These are phyloP conservation scores for Nannochloropsis oceanica DNA, from an alignment of 108 stramenopile genomes.

Conservation along the genomic window DNA sequence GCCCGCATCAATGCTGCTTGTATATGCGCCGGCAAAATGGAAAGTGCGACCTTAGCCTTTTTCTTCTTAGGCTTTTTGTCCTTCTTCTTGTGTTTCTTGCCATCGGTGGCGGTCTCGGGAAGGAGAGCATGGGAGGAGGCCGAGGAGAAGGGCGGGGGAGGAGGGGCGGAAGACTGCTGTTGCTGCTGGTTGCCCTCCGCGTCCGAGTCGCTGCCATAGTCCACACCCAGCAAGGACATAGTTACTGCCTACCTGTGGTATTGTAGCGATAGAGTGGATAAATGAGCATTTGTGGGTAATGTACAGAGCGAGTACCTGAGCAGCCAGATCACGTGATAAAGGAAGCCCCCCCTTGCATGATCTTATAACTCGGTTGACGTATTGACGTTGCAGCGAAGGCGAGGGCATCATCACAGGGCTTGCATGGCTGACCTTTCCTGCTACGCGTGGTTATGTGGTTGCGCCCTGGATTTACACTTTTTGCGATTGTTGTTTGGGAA, in stretches of 20 bases:
- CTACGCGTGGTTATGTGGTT: no score
- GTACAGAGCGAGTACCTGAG: background rate
- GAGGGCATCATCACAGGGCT: no score
- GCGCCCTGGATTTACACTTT: no score
- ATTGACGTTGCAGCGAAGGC: no score
- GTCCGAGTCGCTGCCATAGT: background rate
- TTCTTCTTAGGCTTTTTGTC: background rate
- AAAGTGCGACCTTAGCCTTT: background rate
- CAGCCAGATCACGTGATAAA: no score
- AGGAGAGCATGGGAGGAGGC: background rate
- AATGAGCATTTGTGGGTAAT: background rate
- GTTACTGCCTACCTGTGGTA: background rate
- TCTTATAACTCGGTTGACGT: no score
- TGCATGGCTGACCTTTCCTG: no score
- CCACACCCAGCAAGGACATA: background rate
- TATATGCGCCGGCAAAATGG: background rate
- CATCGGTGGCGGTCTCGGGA: background rate
- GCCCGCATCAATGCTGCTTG: background rate
- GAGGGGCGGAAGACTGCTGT: background rate
- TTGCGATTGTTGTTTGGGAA: no score
- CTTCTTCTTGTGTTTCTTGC: background rate
- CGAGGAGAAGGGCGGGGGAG: background rate
- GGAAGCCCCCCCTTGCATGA: no score
- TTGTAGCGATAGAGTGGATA: no score
- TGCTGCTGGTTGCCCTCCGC: background rate